phyloP scores from a whole-genome alignment of 495 filamentous ascomycete genomes.

The Geopyxis carbonaria region DNA sequence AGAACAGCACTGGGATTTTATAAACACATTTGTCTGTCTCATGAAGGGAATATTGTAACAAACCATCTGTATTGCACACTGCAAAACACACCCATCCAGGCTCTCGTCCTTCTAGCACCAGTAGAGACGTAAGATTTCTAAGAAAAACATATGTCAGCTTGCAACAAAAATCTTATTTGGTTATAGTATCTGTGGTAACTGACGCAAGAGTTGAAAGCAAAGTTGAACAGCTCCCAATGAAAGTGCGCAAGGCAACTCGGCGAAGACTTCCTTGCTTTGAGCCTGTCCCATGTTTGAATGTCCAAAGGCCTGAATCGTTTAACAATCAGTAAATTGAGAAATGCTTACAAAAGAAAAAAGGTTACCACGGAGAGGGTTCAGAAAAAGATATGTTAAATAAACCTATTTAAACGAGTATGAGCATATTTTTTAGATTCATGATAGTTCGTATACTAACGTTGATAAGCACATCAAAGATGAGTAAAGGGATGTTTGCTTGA shows the following conservation, averaged over 20 bases:
- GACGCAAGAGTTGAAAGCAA: slow-evolving; percentile 23
- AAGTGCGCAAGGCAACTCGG: slow-evolving; percentile 21
- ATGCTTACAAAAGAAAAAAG: background rate
- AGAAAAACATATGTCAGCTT: background rate
- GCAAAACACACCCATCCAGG: slow-evolving; percentile 26
- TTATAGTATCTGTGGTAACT: background rate
- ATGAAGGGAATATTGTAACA: background rate
- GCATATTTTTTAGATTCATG: background rate
- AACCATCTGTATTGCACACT: slow-evolving; percentile 23
- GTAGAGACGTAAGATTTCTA: slow-evolving; percentile 20
- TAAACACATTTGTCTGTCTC: background rate
- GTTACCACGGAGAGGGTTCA: slow-evolving; percentile 19
- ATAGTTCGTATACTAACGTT: slow-evolving; percentile 13
- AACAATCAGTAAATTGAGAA: slow-evolving; percentile 4
- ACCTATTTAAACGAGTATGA: slow-evolving; percentile 9
- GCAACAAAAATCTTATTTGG: background rate
- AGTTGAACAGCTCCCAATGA: slow-evolving; percentile 20
- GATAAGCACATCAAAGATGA: slow-evolving; percentile 22
- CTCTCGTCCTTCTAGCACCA: slow-evolving; percentile 19
- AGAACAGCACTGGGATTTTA: slow-evolving; percentile 19
- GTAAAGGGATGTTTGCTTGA: slow-evolving; percentile 20
- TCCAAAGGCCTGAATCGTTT: slow-evolving; percentile 16
- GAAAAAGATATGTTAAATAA: slow-evolving; percentile 22
- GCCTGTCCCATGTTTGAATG: slow-evolving; percentile 18
- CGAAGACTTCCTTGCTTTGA: slow-evolving; percentile 18